phyloP scores from a whole-genome alignment of 345 rosid species.

The Boechera retrofracta region DNA sequence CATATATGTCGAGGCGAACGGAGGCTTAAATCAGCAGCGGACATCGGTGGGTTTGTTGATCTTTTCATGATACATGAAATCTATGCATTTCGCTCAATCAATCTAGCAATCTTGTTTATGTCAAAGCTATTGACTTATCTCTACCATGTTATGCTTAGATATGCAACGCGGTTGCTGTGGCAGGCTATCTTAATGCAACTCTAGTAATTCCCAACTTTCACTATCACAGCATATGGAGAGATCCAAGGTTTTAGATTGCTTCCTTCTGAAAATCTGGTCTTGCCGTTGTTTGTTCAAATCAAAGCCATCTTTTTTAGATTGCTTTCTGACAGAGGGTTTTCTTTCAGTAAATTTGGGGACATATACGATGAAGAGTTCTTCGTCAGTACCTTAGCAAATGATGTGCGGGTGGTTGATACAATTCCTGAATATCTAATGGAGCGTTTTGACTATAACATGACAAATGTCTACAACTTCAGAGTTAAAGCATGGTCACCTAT shows the following conservation, averaged over 20 bases:
- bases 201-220: constrained; percentile 93
- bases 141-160: constrained; percentile 63
- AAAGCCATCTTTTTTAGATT: constrained; percentile 16
- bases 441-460: constrained; percentile 87
- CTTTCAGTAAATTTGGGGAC: constrained; percentile 77
- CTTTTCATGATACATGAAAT: constrained; percentile 24
- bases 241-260: constrained; percentile 71
- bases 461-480: constrained; percentile 94
- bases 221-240: constrained; percentile 97
- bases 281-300: constrained; percentile 6
- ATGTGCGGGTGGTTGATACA: constrained; percentile 77
- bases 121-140: constrained; percentile 39
- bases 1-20: constrained; percentile 96
- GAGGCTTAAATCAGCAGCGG: constrained; percentile 98
- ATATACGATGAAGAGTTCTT: constrained; percentile 92
- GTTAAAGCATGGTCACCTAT: constrained; percentile 98
- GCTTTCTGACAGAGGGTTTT: constrained; percentile 36
- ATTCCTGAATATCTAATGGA: constrained; percentile 96
- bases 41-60: constrained; percentile 82
- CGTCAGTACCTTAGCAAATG: constrained; percentile 69
- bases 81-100: constrained; percentile 13
- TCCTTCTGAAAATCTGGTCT: constrained; percentile 24
- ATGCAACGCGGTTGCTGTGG: constrained; percentile 99
- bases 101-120: constrained; percentile 29
- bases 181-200: constrained; percentile 98